A percentile compares a stretch with the other conserved stretches of the same genome.
These are phyloP conservation scores for Zygotorulaspora florentina DNA, from an alignment of 805 yeast species.

Conservation along the genomic window DNA sequence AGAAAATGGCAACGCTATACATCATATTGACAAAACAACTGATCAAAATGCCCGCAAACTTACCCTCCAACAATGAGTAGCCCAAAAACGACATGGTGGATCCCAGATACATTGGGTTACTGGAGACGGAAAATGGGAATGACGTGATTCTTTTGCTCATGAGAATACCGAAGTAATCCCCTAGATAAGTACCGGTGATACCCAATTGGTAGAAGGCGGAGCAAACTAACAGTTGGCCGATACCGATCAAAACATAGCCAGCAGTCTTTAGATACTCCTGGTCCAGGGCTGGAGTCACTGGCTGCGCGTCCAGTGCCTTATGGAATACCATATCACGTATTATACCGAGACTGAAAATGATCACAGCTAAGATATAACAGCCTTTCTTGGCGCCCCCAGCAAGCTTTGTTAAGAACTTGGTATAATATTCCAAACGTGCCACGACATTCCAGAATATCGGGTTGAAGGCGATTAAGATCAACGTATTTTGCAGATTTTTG, in stretches of 20 bases:
- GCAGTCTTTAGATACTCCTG: constrained; percentile 41
- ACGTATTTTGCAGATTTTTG: constrained; percentile 39
- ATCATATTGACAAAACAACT: constrained; percentile 69
- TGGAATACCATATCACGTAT: constrained; percentile 73
- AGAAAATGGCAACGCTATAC: constrained; percentile 77
- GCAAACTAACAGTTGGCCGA: constrained; percentile 77
- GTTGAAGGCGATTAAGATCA: constrained; percentile 76
- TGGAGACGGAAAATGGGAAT: constrained; percentile 87
- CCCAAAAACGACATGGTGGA: constrained; percentile 87
- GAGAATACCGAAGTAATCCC: constrained; percentile 94
- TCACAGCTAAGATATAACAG: constrained; percentile 76
- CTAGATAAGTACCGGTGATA: constrained; percentile 92
- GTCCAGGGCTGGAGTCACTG: constrained; percentile 52
- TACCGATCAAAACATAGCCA: constrained; percentile 53
- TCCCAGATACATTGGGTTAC: constrained; percentile 97
- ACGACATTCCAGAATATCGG: constrained; percentile 94
- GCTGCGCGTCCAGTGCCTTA: constrained; percentile 67
- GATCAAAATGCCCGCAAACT: constrained; percentile 81
- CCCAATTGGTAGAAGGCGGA: constrained; percentile 91
- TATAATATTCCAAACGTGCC: constrained; percentile 81
- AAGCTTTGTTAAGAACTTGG: constrained; percentile 69
- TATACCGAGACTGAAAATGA: constrained; percentile 83
- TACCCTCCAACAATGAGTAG: constrained; percentile 80
- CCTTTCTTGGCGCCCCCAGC: constrained; percentile 68
- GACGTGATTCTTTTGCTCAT: constrained; percentile 86